Evolutionary conservation across 441 rosid genomes (phyloP), one percentile per base, ranked within the genome.

Genomic region (Francoa sonchifolia): DNA sequence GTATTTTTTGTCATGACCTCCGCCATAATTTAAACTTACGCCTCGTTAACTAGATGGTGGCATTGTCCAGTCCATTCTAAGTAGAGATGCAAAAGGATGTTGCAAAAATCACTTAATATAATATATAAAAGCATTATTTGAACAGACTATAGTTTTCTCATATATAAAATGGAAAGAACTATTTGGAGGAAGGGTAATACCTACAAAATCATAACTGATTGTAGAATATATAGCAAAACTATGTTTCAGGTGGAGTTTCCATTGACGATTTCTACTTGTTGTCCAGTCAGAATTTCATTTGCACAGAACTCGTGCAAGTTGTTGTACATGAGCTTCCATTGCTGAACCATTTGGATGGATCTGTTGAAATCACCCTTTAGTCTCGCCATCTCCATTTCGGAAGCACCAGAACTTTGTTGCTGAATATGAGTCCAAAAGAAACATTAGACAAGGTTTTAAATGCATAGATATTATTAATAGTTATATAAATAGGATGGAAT

Each of bases 381-480:
- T 59, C 69, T 75, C 60, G 68, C 88, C 54, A 66, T 50, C 65
- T 79, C 88, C 44, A 77, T 72, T 64, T 84, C 83, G 15, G 74
- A 62, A 30, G 78, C 76, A 31, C 69, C 54, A 44, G 77, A 63
- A 16, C 76, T 74, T 42, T 53, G 73, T 69, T 52, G 62, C 89
- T 68, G 73, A 46, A 50, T 30, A 57, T 9, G 13, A 21, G 38
- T 27, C 28, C 32, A 13, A 1, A 6, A 22, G 30, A 21, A 25
- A 33, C 13, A 5, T 50, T 32, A 50, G 34, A 15, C 18, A 19
- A 33, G 5, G 22, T n/a, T 19, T 19, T 13, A 4, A 15, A 40
- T 39, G n/a, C 19, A 40, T 33, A 13, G 14, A 30, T 16, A 31
- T 8, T 21, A 25, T 12, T 4, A 27, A 19, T 11, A 33, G 8